phyloP scores from a whole-genome alignment of 1,284 basidiomycete genomes.

The Sporisorium reilianum region DNA sequence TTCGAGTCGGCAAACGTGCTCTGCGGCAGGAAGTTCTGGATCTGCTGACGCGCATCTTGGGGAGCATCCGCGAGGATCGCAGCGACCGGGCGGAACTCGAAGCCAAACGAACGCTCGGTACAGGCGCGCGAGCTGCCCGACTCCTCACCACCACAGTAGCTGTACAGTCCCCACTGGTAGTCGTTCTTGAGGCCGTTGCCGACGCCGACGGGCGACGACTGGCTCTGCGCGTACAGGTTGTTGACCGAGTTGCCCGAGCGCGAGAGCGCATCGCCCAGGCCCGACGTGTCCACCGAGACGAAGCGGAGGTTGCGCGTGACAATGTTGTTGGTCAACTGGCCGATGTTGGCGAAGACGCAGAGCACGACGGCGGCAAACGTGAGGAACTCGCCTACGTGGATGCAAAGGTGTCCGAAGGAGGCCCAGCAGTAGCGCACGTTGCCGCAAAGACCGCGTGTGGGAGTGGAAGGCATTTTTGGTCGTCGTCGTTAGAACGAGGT shows the following conservation, averaged over 20 bases:
- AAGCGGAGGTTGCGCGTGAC: constrained; percentile 64
- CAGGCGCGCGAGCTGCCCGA: constrained; percentile 38
- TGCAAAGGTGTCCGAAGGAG: constrained; percentile 30
- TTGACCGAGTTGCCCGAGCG: constrained; percentile 9
- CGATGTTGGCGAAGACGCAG: constrained; percentile 63
- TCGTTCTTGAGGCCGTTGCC: constrained; percentile 50
- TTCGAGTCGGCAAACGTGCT: constrained; percentile 46
- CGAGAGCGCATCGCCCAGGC: constrained; percentile 42
- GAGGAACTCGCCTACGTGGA: constrained; percentile 63
- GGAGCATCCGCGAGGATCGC: constrained; percentile 43
- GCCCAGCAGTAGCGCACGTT: constrained; percentile 23
- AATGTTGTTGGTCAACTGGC: constrained; percentile 65
- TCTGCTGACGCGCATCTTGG: constrained; percentile 14
- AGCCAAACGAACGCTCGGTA: constrained; percentile 42
- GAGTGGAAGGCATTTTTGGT: constrained; percentile 11
- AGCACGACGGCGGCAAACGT: constrained; percentile 64
- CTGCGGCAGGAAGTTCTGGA: constrained; percentile 34
- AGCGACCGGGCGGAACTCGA: constrained; percentile 52
- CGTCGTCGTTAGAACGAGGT: neutral
- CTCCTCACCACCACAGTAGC: constrained; percentile 53
- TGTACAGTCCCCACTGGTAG: constrained; percentile 63
- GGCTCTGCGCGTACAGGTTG: constrained; percentile 53
- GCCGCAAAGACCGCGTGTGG: neutral
- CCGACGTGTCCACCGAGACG: constrained; percentile 45
- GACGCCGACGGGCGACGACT: constrained; percentile 21